Conservation (phyloP, 139 green algal genomes). For the Micractinium conductrix region DNA sequence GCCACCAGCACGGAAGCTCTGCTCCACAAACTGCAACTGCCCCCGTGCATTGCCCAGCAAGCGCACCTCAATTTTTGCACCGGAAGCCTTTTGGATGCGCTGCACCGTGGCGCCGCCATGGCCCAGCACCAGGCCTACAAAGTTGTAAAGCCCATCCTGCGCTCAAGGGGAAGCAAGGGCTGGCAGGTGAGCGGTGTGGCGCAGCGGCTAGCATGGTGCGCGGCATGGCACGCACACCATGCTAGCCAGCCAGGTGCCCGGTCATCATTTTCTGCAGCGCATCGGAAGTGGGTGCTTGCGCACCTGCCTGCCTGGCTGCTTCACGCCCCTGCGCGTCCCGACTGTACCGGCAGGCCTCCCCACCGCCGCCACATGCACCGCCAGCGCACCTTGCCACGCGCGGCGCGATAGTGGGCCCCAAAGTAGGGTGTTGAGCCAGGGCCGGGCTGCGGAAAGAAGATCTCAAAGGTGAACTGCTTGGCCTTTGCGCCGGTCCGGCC, state of each 20-base stretch:
- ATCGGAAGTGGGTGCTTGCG: too few relatives aligned
- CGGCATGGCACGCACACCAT: background rate
- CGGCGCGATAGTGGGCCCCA: slow-evolving; percentile 6
- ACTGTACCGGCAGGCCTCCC: background rate
- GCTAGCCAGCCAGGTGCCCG: too few relatives aligned
- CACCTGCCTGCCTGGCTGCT: too few relatives aligned
- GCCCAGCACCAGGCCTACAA: slow-evolving; percentile 31
- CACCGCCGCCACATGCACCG: background rate
- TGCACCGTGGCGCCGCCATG: slow-evolving; percentile 28
- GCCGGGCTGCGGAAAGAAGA: slow-evolving; percentile 11
- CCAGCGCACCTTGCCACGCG: slow-evolving; percentile 20
- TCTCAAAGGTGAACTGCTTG: slow-evolving; percentile 12
- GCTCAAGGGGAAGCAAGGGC: background rate
- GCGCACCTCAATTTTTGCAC: slow-evolving; percentile 23
- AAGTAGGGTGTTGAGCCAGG: slow-evolving; percentile 8
- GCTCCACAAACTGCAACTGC: background rate
- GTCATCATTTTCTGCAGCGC: too few relatives aligned
- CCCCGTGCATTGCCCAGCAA: background rate
- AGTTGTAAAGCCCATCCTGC: slow-evolving; percentile 29
- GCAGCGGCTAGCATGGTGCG: background rate
- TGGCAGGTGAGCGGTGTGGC: too few relatives aligned
- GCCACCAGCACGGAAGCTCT: background rate
- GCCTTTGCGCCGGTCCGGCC: too few relatives aligned
- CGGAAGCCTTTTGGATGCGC: slow-evolving; percentile 16
- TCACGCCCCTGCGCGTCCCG: too few relatives aligned